phyloP scores from a whole-genome alignment of 1,284 basidiomycete species.

The Moesziomyces sp. region DNA sequence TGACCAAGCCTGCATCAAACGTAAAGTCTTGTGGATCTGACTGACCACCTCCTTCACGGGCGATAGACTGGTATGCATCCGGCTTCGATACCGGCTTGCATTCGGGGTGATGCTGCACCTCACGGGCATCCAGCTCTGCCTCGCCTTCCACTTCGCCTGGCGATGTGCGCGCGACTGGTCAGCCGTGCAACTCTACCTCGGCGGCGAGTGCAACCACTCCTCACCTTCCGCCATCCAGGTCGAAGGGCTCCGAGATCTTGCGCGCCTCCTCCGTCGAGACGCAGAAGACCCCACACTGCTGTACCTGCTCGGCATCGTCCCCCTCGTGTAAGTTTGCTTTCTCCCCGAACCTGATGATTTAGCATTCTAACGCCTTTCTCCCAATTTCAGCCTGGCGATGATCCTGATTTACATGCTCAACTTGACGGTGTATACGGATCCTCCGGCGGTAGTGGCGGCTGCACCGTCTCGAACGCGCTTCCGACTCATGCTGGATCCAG shows the following conservation, averaged over 20 bases:
- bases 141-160: constrained; percentile 37
- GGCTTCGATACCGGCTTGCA: constrained; percentile 16
- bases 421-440: constrained; percentile 23
- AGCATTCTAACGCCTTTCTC: no score
- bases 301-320: constrained; percentile 30
- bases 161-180: constrained; percentile 36
- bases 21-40: no score
- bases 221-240: neutral
- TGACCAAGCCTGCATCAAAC: no score
- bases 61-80: constrained; percentile 12
- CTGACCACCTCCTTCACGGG: neutral
- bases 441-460: neutral
- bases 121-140: constrained; percentile 12
- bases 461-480: constrained; percentile 15
- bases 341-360: no score
- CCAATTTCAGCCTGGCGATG: no score
- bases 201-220: constrained; percentile 15
- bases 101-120: constrained; percentile 22
- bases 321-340: constrained; percentile 32
- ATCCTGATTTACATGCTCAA: constrained; percentile 34
- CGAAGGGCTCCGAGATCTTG: constrained; percentile 8
- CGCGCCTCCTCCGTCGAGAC: constrained; percentile 6
- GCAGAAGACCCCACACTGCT: constrained; percentile 27
- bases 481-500: constrained; percentile 18
- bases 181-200: constrained; percentile 21